Conservation (phyloP, 1,284 basidiomycete genomes). For the Apiotrichum laibachii region DNA sequence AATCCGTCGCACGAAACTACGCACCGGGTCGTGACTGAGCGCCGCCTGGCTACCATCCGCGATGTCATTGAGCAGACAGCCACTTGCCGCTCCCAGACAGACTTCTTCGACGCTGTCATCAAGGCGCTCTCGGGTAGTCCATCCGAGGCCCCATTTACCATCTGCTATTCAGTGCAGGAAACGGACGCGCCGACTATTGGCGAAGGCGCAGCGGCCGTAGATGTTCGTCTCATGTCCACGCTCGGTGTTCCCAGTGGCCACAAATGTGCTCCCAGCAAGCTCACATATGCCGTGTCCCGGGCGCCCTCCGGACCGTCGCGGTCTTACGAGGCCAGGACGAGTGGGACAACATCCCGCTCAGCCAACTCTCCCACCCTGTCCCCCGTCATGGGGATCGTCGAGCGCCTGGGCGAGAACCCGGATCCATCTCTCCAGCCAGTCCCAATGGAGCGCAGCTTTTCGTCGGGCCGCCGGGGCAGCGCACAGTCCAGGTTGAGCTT, state of each 20-base stretch:
- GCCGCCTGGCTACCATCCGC: conserved; percentile 19
- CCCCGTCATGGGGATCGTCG: too few species aligned
- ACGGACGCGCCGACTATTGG: background rate
- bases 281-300: background rate
- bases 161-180: conserved; percentile 25
- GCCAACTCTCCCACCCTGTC: background rate
- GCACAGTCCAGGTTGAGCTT: too few species aligned
- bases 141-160: conserved; percentile 27
- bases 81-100: conserved; percentile 11
- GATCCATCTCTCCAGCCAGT: too few species aligned
- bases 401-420: too few species aligned
- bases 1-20: conserved; percentile 26
- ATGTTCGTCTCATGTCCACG: conserved; percentile 20
- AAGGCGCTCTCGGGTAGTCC: conserved; percentile 20
- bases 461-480: too few species aligned
- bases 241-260: conserved; percentile 26
- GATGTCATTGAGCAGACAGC: conserved; percentile 22
- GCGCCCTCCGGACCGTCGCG: background rate
- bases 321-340: background rate
- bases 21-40: conserved; percentile 14
- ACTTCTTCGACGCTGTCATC: conserved; percentile 19
- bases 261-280: conserved; percentile 9
- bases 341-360: background rate
- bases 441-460: too few species aligned
- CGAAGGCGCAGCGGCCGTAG: background rate